Base-by-base conservation (phyloP, 257 asterid species). In the Prunella vulgaris region DNA sequence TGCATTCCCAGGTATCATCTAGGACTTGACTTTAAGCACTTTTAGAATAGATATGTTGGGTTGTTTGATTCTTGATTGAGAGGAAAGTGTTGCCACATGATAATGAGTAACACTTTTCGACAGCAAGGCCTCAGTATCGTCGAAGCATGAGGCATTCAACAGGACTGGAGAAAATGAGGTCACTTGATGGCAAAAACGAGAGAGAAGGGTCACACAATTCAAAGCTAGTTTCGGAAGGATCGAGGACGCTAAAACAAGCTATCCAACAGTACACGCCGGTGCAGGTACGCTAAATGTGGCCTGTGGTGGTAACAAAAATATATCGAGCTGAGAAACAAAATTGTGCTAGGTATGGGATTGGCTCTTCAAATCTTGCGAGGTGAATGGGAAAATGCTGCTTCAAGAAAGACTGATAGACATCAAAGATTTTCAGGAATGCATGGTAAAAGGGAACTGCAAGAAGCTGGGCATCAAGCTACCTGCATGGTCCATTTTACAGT, bases 61-160 rank as follows among this genome's bases (percentile, higher is more conserved):
- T 14, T 54, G 60, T 21, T 54, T 22, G 60, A 54, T 54, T 10
- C 28, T 53, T 53, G 60, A 21, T 17, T 17, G 13, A 52, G 28
- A 14, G 18, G 52, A n/a, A 42, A 44, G 48, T 40, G 15, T 40
- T 40, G 48, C 48, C 12, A 10, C 5, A 5, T 32, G 37, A 40
- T 2, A 10, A 27, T 37, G 72, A 67, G 20, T 64, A 25, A 75
- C 72, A 70, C 68, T 79, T 84, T 69, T 38, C 72, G 94, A 68
- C 96, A 89, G 90, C 92, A 60, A 92, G 97, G 95, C 98, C 98
- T 70, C 81, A 72, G 68, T 92, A 90, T 81, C 94, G 93, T 56
- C 81, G 70, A 64, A 81, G 62, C 75, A 79, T 37, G 77, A 76
- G 21, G 4, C 71, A 79, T 28, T 68, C 86, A 13, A 72, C 33